Evolutionary conservation across 495 filamentous ascomycete species (phyloP), one percentile per base, ranked within the genome.

Genomic region (Astrocystis sublimbata): DNA sequence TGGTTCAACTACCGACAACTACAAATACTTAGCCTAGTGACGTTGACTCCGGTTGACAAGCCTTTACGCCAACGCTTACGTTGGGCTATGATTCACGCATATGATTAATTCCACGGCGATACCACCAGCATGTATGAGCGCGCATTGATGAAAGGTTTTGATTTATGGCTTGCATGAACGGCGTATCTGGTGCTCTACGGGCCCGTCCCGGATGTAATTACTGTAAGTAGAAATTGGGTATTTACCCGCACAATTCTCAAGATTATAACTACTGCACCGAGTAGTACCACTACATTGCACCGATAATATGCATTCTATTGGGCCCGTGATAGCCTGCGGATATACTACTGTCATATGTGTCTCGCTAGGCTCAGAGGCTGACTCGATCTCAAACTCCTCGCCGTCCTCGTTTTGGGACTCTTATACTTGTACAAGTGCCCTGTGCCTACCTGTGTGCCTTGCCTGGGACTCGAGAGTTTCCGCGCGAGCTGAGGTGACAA

Each of bases 1-100:
- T 56, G 70, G 70, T 17, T 65, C 65, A 42, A 65, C 70, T n/a
- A 46, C 63, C 24, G 69, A 72, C 21, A 60, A 62, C 60, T 72
- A 72, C 41, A 60, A 63, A 65, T 72, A 72, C 26, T 63, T 72
- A 41, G 70, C 70, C 23, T 72, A 62, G 21, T 9, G 46, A 7
- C 46, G 26, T 6, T n/a, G 28, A 7, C 17, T 31, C 24, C 26
- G 30, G 26, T 30, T 17, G 17, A 60, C 21, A 26, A 10, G 30
- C 35, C 17, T 42, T 23, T 26, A 9, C 41, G 33, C 46, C 24
- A 42, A n/a, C 36, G 6, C 58, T 52, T 51, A n/a, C 23, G 57
- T 30, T 30, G 46, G 58, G 21, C 23, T 21, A 54, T 47, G 28
- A 28, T 36, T 33, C 21, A 46, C n/a, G 41, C 49, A 53, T 52